Evolutionary conservation across 2,329 filamentous ascomycete species (phyloP), one percentile per base, ranked within the genome.

Genomic region (Penicillium crustosum): DNA sequence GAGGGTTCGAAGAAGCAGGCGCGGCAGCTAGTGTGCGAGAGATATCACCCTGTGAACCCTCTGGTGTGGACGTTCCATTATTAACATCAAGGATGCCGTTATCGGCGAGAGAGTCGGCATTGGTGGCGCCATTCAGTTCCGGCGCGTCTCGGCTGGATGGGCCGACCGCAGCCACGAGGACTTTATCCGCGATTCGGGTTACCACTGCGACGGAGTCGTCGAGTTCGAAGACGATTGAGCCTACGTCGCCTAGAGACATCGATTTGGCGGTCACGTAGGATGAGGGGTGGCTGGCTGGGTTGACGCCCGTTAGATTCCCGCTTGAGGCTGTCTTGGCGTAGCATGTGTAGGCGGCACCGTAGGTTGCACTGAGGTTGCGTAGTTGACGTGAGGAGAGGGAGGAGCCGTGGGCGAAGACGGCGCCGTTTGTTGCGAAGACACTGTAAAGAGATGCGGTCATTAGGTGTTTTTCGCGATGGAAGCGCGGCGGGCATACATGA

Each of bases 371-470:
- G 19, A 78, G 66, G 57, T 74, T 77, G 55, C 76, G 74, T 12
- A 78, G 64, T 59, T 77, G 71, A 25, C 76, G 74, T 21, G 73
- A 69, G 27, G 75, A 62, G 35, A 78, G 70, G 41, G 73, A 62
- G 5, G 75, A 77, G 51, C 72, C 74, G 59, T 77, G 72, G 38
- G 76, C 76, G 57, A 78, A 77, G n/a, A 77, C 71, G 44, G 76
- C 75, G 27, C 76, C 76, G 55, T 78, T 77, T 21, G 75, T 76
- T 45, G 74, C 72, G 62, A 78, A 78, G 10, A 78, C 75, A 52
- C 76, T 78, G 52, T 12, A 27, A 9, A 3, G 29, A 35, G 38
- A 23, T 15, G 15, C 3, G 21, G 33, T 38, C 27, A 49, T 21
- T 31, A 41, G 38, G 35, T 63, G 27, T 44, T 29, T 31, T 8